Percentiles rank a stretch among this genome's conserved stretches.
These are phyloP conservation scores for Aspergillus diversus DNA, from an alignment of 495 filamentous ascomycete species.

Conservation along the genomic window DNA sequence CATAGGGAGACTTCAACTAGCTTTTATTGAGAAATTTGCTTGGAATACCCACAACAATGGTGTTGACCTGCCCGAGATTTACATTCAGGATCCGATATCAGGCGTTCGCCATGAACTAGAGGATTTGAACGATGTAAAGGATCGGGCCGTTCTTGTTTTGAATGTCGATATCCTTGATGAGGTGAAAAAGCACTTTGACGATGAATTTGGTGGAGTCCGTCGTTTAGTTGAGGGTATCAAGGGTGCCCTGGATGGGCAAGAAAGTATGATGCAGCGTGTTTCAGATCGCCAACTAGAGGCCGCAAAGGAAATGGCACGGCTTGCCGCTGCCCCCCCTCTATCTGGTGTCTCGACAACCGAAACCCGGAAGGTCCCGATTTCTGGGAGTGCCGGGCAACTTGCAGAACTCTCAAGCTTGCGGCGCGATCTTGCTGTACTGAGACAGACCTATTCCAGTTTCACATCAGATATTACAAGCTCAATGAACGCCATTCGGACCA, in stretches of 20 bases:
- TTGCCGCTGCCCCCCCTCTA: slow-evolving; percentile 68
- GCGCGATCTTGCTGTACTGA: slow-evolving; percentile 87
- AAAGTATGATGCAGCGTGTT: slow-evolving; percentile 78
- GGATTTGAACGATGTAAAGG: slow-evolving; percentile 92
- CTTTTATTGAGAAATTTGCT: slow-evolving; percentile 99
- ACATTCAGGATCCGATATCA: slow-evolving; percentile 93
- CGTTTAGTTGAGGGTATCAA: slow-evolving; percentile 80
- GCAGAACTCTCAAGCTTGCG: slow-evolving; percentile 80
- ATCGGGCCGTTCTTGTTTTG: slow-evolving; percentile 88
- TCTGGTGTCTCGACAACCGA: slow-evolving; percentile 28
- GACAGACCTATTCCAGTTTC: slow-evolving; percentile 91
- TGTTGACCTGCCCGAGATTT: slow-evolving; percentile 91
- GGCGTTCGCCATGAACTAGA: slow-evolving; percentile 95
- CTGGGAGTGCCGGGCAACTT: slow-evolving; percentile 57
- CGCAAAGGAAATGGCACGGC: slow-evolving; percentile 84
- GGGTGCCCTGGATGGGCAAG: slow-evolving; percentile 78
- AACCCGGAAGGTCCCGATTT: slow-evolving; percentile 29
- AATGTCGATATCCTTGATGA: slow-evolving; percentile 96
- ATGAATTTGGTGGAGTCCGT: slow-evolving; percentile 80
- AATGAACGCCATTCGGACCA: slow-evolving; percentile 79
- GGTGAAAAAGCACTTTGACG: slow-evolving; percentile 94
- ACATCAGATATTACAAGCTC: slow-evolving; percentile 84
- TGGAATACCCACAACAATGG: slow-evolving; percentile 98
- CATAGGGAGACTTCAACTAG: slow-evolving; percentile 84
- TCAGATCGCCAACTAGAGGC: slow-evolving; percentile 90